Evolutionary conservation across 2,329 filamentous ascomycete species (phyloP), one percentile per base, ranked within the genome.

Genomic region (Fusarium sp.): DNA sequence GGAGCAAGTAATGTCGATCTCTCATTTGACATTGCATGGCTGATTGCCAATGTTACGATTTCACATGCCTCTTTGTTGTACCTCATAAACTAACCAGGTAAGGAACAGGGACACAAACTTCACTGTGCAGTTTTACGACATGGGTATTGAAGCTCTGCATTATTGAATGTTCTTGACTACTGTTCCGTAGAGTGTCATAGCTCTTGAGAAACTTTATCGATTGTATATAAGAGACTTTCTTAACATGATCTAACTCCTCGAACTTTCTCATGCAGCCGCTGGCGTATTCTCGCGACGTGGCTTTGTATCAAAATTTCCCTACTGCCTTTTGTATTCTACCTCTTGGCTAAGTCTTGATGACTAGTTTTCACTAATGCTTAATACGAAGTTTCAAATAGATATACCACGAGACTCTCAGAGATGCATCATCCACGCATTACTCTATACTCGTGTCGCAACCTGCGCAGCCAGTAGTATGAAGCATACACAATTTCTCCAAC

Each of bases 401-500:
- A 46, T 46, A 55, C 27, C 9, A 27, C 25, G 56, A 61, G 45
- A 37, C 46, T 40, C 32, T 53, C 35, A 27, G 41, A 33, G 51
- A 40, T 46, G 41, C 30, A 44, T 32, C 44, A 10, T 19, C 39
- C 13, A 40, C 37, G 8, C 30, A 22, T 19, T 32, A 22, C 37
- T 45, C 13, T 17, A 30, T n/a, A n/a, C 25, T 4, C 3, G 22
- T 46, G 20, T 23, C n/a, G 39, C 17, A 23, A 30, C 17, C 10
- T 23, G 13, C 10, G 19, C 10, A 30, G 20, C 47, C 10, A 30
- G 20, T 33, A 37, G 15, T 27, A 45, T 32, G 39, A 27, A 45
- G 22, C n/a, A 32, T 7, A 15, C 22, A 32, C 19, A 17, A 4
- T 19, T 19, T 39, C 17, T 19, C 22, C 1, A 55, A 54, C 20